Percentiles rank a stretch among this genome's conserved stretches.
Conservation (phyloP, 106 monocot species). For the Dioscorea alata region DNA sequence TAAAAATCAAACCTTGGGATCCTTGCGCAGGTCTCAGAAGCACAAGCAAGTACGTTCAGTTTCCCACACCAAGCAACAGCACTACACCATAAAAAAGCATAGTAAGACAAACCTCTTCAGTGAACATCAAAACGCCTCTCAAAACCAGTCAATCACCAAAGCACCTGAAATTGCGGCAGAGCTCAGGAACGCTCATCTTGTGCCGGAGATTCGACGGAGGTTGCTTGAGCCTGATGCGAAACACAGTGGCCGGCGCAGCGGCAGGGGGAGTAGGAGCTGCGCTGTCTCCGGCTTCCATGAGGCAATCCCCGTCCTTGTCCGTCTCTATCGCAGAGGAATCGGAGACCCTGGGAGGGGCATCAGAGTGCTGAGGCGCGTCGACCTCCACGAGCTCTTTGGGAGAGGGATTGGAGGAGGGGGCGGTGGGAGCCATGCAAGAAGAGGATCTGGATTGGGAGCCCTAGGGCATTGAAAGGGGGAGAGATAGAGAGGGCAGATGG, state of each 20-base stretch:
- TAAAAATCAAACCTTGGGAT: conserved; percentile 66
- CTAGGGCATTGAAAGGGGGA: not conserved
- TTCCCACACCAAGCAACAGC: conserved; percentile 96
- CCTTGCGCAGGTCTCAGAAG: conserved; percentile 95
- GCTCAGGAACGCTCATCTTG: conserved; percentile 97
- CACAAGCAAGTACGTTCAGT: conserved; percentile 89
- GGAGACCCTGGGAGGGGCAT: not conserved
- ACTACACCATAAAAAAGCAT: conserved; percentile 39
- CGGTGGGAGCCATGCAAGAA: not conserved
- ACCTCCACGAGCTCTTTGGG: not conserved
- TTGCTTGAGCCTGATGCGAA: conserved; percentile 88
- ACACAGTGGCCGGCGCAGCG: conserved; percentile 64
- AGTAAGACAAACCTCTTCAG: too few relatives aligned
- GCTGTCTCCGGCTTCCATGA: too few relatives aligned
- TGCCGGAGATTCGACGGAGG: conserved; percentile 60
- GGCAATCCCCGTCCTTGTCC: too few relatives aligned
- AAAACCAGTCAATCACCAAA: not conserved
- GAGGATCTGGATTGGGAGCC: not conserved
- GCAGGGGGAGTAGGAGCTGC: too few relatives aligned
- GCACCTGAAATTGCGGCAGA: conserved; percentile 95
- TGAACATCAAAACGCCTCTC: too few relatives aligned
- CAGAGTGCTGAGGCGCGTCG: not conserved
- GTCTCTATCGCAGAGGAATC: too few relatives aligned
- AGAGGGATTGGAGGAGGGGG: not conserved
- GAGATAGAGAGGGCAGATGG: not conserved